Base-by-base conservation (phyloP, 2,329 filamentous ascomycete genomes). In the Botrytis byssoidea region DNA sequence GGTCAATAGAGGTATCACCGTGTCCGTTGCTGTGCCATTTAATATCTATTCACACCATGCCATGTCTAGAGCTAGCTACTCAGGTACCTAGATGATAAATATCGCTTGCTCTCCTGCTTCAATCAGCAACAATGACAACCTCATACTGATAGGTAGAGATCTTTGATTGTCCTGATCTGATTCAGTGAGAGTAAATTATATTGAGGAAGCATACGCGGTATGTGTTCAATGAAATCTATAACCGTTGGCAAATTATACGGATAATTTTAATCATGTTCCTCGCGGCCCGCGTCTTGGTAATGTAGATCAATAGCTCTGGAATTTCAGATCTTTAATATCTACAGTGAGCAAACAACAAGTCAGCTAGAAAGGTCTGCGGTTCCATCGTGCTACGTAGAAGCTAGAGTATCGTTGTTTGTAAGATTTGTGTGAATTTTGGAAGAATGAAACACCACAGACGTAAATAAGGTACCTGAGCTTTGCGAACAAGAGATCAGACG, bases 251-350 rank as follows among this genome's bases (percentile, higher is more conserved):
- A 16, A 67, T 67, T 51, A 51, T 61, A n/a, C 35, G 25, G 22
- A 64, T 6, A 20, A 32, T 35, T 68, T 40, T n/a, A 55, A 55
- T 32, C 46, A 18, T 29, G 1, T 10, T 29, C 25, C 65, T 40
- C 22, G 20, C 16, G n/a, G 46, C 25, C 29, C 51, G 29, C 46
- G 46, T 29, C 46, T 40, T 55, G 25, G 32, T 40, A 7, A 29
- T 40, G 65, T 68, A 29, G 35, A 67, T 40, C 65, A 10, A 67
- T 29, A 25, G 46, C 22, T 67, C 46, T 67, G 46, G 65, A 55
- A 40, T 51, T 8, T 55, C 35, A 55, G 46, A n/a, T 65, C 61
- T 18, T 18, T 32, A 40, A 32, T 32, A 32, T 46, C n/a, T 65
- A 9, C 18, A 46, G 8, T 12, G 40, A 32, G 25, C 60, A 63